A percentile compares a stretch with the other conserved stretches of the same genome.
Conservation (phyloP, 78 protist species). For the Dictyostelium brefeldianum region DNA sequence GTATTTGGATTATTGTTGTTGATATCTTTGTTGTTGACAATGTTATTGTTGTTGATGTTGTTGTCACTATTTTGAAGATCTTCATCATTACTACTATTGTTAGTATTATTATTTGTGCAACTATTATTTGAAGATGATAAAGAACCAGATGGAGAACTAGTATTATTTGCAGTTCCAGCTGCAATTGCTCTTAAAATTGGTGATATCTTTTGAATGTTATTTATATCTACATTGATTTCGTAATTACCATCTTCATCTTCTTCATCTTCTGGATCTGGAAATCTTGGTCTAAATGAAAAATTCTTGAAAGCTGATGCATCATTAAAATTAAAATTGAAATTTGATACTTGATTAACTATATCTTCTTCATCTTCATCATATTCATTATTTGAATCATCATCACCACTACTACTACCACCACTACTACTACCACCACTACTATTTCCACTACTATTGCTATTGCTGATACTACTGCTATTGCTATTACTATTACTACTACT, state of each 20-base stretch:
- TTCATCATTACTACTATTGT: background rate
- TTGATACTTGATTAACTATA: background rate
- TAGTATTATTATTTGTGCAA: background rate
- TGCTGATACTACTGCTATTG: background rate
- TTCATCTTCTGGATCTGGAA: background rate
- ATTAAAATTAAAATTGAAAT: background rate
- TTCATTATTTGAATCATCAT: background rate
- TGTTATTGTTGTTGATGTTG: background rate
- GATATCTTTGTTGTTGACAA: background rate
- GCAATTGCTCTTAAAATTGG: conserved; percentile 31
- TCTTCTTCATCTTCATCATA: conserved; percentile 12
- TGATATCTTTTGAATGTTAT: conserved; percentile 21
- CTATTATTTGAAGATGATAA: conserved; percentile 3
- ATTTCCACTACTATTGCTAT: background rate
- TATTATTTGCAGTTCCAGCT: background rate
- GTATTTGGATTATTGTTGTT: background rate
- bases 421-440: background rate
- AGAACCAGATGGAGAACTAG: background rate
- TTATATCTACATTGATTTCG: conserved; percentile 15
- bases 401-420: background rate
- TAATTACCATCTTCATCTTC: background rate
- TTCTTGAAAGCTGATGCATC: background rate
- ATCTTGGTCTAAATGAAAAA: conserved; percentile 11
- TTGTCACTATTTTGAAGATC: background rate
- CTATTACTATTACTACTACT: background rate